Conservation (phyloP, 75 land plant genomes). For the Gnetum montanum region DNA sequence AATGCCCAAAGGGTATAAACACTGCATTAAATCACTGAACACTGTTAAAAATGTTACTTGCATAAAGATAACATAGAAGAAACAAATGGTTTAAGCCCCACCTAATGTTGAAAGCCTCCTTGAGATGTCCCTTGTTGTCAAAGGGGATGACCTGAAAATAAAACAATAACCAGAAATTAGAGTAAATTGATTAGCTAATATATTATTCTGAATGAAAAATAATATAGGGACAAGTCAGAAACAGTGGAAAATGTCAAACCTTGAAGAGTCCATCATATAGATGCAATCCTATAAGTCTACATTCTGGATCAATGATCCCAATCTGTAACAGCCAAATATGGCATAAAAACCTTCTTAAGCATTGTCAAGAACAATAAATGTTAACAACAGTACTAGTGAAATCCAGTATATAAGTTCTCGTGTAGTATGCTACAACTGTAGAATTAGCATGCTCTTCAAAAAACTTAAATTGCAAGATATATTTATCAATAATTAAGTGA, state of each 20-base stretch:
- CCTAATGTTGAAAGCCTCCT: slow-evolving; percentile 98
- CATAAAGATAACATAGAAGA: background rate
- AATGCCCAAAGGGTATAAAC: too few species aligned
- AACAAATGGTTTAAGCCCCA: slow-evolving; percentile 11
- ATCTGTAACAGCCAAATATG: slow-evolving; percentile 42
- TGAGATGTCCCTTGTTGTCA: slow-evolving; percentile 95
- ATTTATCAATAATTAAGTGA: too few species aligned
- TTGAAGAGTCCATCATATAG: slow-evolving; percentile 98
- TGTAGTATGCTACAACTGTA: too few species aligned
- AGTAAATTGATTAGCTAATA: too few species aligned
- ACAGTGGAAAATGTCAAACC: slow-evolving; percentile 30
- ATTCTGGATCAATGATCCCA: slow-evolving; percentile 99
- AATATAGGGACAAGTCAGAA: background rate
- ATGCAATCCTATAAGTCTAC: slow-evolving; percentile 94
- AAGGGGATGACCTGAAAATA: slow-evolving; percentile 81
- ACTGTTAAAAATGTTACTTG: background rate
- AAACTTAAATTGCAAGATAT: too few species aligned
- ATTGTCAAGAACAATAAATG: too few species aligned
- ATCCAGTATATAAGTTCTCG: too few species aligned
- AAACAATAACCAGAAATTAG: too few species aligned
- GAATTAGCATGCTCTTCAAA: too few species aligned
- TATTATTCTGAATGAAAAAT: background rate
- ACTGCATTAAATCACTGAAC: too few species aligned
- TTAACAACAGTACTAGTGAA: too few species aligned
- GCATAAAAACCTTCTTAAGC: slow-evolving; percentile 6